phyloP scores from a whole-genome alignment of 164 flowering plant species.

The Aristolochia californica region DNA sequence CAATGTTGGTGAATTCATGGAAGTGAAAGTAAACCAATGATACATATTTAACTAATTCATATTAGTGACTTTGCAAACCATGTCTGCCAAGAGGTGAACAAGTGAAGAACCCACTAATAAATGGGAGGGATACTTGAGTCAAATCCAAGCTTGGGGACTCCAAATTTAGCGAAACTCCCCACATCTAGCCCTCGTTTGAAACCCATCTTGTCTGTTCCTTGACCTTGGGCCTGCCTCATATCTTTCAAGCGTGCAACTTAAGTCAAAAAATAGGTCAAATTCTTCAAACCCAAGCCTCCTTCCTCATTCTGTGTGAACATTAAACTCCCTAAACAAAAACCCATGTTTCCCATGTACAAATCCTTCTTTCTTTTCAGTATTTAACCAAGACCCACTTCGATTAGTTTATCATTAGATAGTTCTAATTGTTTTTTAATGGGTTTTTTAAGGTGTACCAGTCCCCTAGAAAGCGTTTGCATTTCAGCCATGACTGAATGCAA shows the following conservation, averaged over 20 bases:
- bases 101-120: slow-evolving; percentile 21
- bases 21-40: neutral
- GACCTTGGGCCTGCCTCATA: slow-evolving; percentile 44
- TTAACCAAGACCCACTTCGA: neutral
- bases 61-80: slow-evolving; percentile 20
- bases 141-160: slow-evolving; percentile 42
- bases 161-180: slow-evolving; percentile 50
- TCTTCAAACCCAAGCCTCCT: slow-evolving; percentile 39
- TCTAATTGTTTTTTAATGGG: slow-evolving; percentile 1
- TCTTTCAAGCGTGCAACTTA: slow-evolving; percentile 44
- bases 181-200: slow-evolving; percentile 57
- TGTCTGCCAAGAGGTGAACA: slow-evolving; percentile 37
- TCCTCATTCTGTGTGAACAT: slow-evolving; percentile 33
- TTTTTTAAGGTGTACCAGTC: neutral
- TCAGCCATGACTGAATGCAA: too few relatives aligned
- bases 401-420: neutral
- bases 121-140: slow-evolving; percentile 30
- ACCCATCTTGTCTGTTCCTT: slow-evolving; percentile 52
- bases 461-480: neutral
- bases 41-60: slow-evolving; percentile 8
- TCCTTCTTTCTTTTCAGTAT: neutral
- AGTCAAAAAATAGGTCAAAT: slow-evolving; percentile 28
- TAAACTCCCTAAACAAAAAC: slow-evolving; percentile 7
- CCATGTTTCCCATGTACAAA: slow-evolving; percentile 9
- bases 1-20: neutral